Percentiles rank a stretch among this genome's conserved stretches.
Conservation (phyloP, 345 rosid genomes). For the Litchi chinensis region DNA sequence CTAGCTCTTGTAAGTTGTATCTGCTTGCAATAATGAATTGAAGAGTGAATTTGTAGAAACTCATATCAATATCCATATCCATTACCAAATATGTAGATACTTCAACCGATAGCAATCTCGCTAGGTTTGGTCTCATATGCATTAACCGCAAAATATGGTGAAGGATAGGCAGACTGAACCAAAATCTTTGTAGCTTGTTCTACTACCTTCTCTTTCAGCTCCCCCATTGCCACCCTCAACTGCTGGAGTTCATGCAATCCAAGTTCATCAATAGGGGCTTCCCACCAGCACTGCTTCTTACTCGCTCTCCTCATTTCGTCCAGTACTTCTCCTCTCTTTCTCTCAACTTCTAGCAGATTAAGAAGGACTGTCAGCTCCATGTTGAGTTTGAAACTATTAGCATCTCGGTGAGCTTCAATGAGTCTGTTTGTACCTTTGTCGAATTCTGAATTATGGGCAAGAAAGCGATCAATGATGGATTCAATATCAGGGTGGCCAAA, state of each 20-base stretch:
- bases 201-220: constrained; percentile 28
- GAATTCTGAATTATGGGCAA: constrained; percentile 14
- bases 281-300: constrained; percentile 36
- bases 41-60: too few relatives aligned
- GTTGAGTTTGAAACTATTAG: constrained; percentile 32
- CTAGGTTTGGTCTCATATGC: constrained; percentile 1
- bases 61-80: background rate
- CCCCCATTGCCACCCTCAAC: constrained; percentile 28
- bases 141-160: constrained; percentile 8
- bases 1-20: background rate
- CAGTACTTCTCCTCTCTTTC: constrained; percentile 28
- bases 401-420: constrained; percentile 36
- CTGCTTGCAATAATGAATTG: background rate
- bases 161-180: constrained; percentile 17
- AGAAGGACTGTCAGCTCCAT: constrained; percentile 23
- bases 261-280: constrained; percentile 31
- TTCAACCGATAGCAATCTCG: background rate
- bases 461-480: constrained; percentile 32
- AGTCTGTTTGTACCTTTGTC: background rate
- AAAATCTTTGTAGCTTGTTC: constrained; percentile 9
- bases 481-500: constrained; percentile 63
- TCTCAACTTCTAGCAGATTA: constrained; percentile 34
- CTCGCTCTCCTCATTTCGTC: constrained; percentile 19
- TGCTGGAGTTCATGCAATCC: constrained; percentile 24
- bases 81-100: constrained; percentile 14